Evolutionary conservation across 1,284 basidiomycete species (phyloP).

Genomic region (Sanghuangporus weigelae): DNA sequence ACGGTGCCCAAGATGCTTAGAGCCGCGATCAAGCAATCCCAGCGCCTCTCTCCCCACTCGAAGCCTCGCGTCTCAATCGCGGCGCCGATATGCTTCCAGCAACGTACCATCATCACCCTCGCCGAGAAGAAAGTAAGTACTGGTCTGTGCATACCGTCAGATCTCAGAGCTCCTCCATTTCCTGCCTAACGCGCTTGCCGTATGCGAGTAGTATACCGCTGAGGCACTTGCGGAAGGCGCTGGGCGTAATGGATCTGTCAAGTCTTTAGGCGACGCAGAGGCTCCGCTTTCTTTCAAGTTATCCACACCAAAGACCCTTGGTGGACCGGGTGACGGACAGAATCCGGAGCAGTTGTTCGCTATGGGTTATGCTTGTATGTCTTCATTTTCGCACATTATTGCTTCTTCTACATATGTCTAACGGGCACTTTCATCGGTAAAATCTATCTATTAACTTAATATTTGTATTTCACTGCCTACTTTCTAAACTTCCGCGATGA

Average conservation of each 20-base stretch:
- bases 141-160: background rate
- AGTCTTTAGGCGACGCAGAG: conserved; percentile 37
- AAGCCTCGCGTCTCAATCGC: background rate
- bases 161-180: background rate
- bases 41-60: background rate
- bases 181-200: background rate
- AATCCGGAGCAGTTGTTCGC: conserved; percentile 64
- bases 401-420: no score
- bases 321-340: conserved; percentile 49
- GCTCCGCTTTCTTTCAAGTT: conserved; percentile 39
- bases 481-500: no score
- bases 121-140: conserved; percentile 12
- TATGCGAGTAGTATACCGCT: conserved; percentile 42
- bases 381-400: background rate
- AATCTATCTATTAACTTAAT: no score
- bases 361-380: conserved; percentile 50
- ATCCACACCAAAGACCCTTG: conserved; percentile 47
- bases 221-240: conserved; percentile 46
- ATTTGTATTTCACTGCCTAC: no score
- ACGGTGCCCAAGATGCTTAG: conserved; percentile 1
- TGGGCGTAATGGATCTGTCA: conserved; percentile 48
- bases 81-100: background rate
- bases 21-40: background rate
- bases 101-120: conserved; percentile 10
- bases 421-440: no score